phyloP scores from a whole-genome alignment of 129 eudicot species.

The Smallanthus sonchifolius region DNA sequence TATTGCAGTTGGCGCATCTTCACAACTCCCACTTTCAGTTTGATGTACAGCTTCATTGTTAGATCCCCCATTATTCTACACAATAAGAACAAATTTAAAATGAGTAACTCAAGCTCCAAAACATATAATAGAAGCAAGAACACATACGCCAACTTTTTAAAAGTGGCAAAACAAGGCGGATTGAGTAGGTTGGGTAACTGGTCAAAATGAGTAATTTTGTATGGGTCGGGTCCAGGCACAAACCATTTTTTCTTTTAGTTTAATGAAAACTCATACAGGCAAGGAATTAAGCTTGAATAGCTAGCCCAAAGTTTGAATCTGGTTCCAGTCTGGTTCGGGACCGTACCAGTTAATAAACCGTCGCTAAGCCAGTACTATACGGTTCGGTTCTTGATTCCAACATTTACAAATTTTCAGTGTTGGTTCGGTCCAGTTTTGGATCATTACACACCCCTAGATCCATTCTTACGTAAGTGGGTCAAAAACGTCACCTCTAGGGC shows the following conservation, averaged over 20 bases:
- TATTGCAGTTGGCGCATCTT: slow-evolving; percentile 53
- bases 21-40: slow-evolving; percentile 66
- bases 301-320: background rate
- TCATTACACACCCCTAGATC: background rate
- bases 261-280: background rate
- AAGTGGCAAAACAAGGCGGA: background rate
- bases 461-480: background rate
- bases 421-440: background rate
- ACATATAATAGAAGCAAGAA: background rate
- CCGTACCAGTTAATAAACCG: background rate
- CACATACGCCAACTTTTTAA: background rate
- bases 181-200: background rate
- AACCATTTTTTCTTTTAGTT: background rate
- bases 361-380: background rate
- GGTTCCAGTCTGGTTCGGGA: background rate
- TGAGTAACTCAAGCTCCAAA: background rate
- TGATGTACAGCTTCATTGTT: slow-evolving; percentile 51
- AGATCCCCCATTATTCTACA: slow-evolving; percentile 55
- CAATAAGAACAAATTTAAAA: background rate
- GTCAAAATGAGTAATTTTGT: background rate
- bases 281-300: background rate
- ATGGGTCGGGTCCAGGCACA: background rate
- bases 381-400: background rate
- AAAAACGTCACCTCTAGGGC: background rate
- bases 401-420: background rate